Evolutionary conservation across 805 yeast genomes (phyloP).

Genomic region (Saccharomycopsis oosterbeekiorum): DNA sequence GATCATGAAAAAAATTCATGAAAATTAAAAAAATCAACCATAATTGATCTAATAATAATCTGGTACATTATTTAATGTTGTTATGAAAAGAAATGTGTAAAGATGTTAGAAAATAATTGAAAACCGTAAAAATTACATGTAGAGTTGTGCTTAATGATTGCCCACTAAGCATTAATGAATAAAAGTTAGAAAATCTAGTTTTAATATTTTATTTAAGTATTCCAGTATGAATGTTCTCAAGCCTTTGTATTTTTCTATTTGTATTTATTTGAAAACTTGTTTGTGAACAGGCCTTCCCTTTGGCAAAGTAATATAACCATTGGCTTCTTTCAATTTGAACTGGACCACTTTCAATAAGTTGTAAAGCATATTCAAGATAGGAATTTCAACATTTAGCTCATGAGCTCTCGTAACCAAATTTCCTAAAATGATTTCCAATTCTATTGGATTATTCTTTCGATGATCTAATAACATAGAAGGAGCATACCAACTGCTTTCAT

Average conservation of each 20-base stretch:
- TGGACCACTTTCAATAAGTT: slow-evolving; percentile 51
- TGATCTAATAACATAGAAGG: slow-evolving; percentile 71
- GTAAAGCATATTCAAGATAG: slow-evolving; percentile 50
- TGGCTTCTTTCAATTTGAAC: slow-evolving; percentile 46
- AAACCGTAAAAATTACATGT: too few species aligned
- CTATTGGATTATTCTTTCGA: slow-evolving; percentile 56
- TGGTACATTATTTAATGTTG: too few species aligned
- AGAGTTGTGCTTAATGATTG: too few species aligned
- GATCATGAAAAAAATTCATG: too few species aligned
- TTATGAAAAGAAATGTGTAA: too few species aligned
- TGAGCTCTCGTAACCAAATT: slow-evolving; percentile 46
- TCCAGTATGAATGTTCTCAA: neutral
- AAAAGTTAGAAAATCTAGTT: neutral
- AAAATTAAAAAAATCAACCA: too few species aligned
- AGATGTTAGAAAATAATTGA: too few species aligned
- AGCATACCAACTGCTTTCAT: slow-evolving; percentile 46
- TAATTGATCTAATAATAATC: too few species aligned
- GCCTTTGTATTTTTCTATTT: neutral
- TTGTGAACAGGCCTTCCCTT: slow-evolving; percentile 9
- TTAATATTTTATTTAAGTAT: neutral
- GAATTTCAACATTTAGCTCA: slow-evolving; percentile 40
- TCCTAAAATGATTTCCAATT: slow-evolving; percentile 63
- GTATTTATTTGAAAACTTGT: slow-evolving; percentile 1
- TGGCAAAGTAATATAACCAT: slow-evolving; percentile 29
- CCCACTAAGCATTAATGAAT: too few species aligned